Base-by-base conservation (phyloP, 1,284 basidiomycete species). In the Cystobasidiaceae sp. region DNA sequence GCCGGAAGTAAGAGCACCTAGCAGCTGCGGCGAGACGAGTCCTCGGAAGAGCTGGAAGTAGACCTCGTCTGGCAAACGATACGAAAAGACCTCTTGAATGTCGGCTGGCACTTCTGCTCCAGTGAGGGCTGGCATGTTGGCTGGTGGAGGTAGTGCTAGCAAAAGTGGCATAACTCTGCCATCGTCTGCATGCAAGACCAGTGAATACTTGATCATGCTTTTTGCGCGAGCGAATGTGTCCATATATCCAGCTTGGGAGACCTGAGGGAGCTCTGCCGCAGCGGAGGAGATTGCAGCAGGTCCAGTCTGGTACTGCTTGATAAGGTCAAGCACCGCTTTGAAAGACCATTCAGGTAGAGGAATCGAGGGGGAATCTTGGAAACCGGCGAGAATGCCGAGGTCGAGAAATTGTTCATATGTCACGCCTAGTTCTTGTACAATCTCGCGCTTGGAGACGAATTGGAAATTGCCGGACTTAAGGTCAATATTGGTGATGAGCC, bases 31-130 rank as follows among this genome's bases (percentile, higher is more conserved):
- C 9, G 86, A 86, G 64, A 97, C 78, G 27, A 98, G 83, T 6
- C 94, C 94, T n/a, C 92, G 85, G 49, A 93, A 97, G 66, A 98
- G 83, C 76, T 97, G 94, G 78, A 88, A 94, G 80, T 94, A 97
- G 65, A 97, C 83, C 76, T 98, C 93, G 78, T 98, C 94, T 0
- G 96, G 94, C 17, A 99, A 82, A 37, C 92, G 87, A 75, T 90
- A 83, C 2, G 93, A 96, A 79, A 97, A 98, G 70, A 98, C 88
- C 57, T 97, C 93, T 75, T 96, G 89, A 39, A 99, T 80, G 78
- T 98, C 94, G 45, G 80, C 77, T 0, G 94, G 94, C 37, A 98
- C 86, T 72, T 97, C 94, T 25, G 86, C 85, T 0, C 87, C 84
- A 0, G 89, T 90, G 41, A 66, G 55, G 66, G 58, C 58, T 67